Evolutionary conservation across 2,329 filamentous ascomycete species (phyloP).

Genomic region (Colletotrichum gloeosporioides): DNA sequence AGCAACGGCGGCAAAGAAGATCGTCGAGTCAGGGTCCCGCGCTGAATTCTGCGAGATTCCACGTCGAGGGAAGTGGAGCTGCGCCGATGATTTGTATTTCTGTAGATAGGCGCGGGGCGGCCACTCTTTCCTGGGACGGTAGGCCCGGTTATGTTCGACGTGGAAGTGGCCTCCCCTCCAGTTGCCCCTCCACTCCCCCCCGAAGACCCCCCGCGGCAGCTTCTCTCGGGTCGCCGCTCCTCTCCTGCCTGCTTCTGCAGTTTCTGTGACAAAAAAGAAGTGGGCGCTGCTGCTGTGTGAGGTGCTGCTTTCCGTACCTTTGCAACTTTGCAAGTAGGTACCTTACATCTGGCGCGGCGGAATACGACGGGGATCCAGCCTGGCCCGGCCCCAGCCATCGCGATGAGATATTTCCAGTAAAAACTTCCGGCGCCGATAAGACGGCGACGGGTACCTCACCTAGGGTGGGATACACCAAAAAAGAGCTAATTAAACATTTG

Average conservation of each 20-base stretch:
- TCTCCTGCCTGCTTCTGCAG: not conserved
- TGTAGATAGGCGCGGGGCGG: conserved; percentile 12
- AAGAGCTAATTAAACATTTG: not conserved
- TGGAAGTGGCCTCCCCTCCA: not conserved
- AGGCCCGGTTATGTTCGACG: not conserved
- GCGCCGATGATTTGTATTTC: conserved; percentile 20
- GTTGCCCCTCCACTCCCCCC: no score
- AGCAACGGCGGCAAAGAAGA: not conserved
- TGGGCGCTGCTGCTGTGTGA: not conserved
- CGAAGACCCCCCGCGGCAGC: not conserved
- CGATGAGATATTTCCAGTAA: not conserved
- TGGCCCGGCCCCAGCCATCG: not conserved
- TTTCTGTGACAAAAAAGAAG: conserved; percentile 10
- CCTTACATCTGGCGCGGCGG: not conserved
- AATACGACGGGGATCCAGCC: not conserved
- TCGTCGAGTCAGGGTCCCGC: conserved; percentile 18
- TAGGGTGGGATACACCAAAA: not conserved
- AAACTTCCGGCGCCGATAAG: not conserved
- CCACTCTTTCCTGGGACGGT: conserved; percentile 2
- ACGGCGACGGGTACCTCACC: not conserved
- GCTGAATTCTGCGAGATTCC: conserved; percentile 20
- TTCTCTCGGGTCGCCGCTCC: not conserved
- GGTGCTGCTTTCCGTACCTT: not conserved
- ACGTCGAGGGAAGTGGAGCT: conserved; percentile 17
- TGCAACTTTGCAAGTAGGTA: not conserved